These are phyloP conservation scores for Russula griseocarnosa DNA, from an alignment of 768 basidiomycete genomes.

Conservation along the genomic window DNA sequence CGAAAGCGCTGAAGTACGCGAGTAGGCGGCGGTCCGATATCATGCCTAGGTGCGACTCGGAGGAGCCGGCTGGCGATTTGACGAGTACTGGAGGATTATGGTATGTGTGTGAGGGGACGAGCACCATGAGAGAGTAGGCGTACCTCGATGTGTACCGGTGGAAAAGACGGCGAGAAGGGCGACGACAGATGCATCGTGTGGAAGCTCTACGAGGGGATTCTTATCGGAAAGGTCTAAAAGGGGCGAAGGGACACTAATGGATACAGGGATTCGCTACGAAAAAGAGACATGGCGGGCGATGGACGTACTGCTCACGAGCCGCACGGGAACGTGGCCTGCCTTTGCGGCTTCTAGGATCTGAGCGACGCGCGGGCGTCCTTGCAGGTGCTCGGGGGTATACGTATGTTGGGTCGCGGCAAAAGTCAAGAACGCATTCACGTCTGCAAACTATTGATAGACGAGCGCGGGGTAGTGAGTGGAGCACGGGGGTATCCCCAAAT, in stretches of 20 bases:
- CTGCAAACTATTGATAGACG: slow-evolving; percentile 54
- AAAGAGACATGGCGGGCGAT: slow-evolving; percentile 16
- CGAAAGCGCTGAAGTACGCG: slow-evolving; percentile 53
- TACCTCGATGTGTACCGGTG: slow-evolving; percentile 69
- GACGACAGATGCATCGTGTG: slow-evolving; percentile 59
- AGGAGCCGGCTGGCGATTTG: slow-evolving; percentile 41
- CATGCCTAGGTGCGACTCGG: slow-evolving; percentile 56
- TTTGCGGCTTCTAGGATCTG: slow-evolving; percentile 72
- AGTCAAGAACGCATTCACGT: slow-evolving; percentile 84
- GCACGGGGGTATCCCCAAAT: too few species aligned
- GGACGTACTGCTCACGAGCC: slow-evolving; percentile 70
- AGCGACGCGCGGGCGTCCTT: slow-evolving; percentile 54
- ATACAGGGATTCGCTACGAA: neutral
- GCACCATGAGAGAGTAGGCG: slow-evolving; percentile 14
- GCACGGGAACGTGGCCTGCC: slow-evolving; percentile 67
- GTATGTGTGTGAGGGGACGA: neutral
- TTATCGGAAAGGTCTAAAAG: slow-evolving; percentile 75
- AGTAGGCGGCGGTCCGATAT: slow-evolving; percentile 74
- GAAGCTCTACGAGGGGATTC: slow-evolving; percentile 65
- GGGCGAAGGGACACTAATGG: neutral
- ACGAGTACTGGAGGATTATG: slow-evolving; percentile 47
- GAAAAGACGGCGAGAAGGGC: slow-evolving; percentile 64
- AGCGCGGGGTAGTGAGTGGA: neutral
- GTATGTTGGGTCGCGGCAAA: slow-evolving; percentile 78
- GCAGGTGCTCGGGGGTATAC: slow-evolving; percentile 54